Conservation (phyloP, 768 basidiomycete species). For the Russula virescens region DNA sequence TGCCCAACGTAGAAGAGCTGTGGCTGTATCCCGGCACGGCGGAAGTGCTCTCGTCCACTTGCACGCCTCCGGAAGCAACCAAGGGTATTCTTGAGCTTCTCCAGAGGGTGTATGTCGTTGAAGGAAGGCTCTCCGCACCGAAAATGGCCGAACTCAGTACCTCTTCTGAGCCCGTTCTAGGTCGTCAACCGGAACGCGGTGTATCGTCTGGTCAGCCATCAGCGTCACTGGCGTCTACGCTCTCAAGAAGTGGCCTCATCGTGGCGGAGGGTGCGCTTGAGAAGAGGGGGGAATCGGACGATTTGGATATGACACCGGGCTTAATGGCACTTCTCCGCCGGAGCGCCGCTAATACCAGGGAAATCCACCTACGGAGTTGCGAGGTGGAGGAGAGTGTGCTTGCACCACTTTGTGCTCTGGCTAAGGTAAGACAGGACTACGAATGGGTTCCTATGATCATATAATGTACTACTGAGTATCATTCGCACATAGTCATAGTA, state of each 20-base stretch:
- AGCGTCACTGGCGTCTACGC: background rate
- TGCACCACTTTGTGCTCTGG: background rate
- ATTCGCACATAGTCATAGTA: too few species aligned
- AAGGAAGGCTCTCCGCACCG: background rate
- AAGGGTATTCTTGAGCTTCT: background rate
- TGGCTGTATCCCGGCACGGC: constrained; percentile 11
- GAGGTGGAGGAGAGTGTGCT: constrained; percentile 6
- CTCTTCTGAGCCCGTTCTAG: background rate
- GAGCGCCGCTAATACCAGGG: background rate
- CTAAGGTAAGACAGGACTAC: background rate
- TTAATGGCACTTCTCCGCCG: constrained; percentile 6
- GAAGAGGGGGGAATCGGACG: background rate
- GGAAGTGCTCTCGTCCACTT: constrained; percentile 2
- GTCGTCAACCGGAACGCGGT: too few species aligned
- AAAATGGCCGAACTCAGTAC: background rate
- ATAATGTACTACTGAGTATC: too few species aligned
- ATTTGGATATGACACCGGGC: constrained; percentile 3
- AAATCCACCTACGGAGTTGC: constrained; percentile 9
- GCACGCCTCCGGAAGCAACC: background rate
- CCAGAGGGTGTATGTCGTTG: constrained; percentile 10
- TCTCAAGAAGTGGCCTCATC: background rate
- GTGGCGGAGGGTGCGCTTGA: background rate
- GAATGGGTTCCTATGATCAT: background rate
- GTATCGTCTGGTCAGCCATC: background rate
- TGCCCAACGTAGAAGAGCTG: constrained; percentile 5